Percentiles rank a stretch among this genome's conserved stretches.
These are phyloP conservation scores for Ceratocystis lukuohia DNA, from an alignment of 2,329 filamentous ascomycete genomes.

Conservation along the genomic window DNA sequence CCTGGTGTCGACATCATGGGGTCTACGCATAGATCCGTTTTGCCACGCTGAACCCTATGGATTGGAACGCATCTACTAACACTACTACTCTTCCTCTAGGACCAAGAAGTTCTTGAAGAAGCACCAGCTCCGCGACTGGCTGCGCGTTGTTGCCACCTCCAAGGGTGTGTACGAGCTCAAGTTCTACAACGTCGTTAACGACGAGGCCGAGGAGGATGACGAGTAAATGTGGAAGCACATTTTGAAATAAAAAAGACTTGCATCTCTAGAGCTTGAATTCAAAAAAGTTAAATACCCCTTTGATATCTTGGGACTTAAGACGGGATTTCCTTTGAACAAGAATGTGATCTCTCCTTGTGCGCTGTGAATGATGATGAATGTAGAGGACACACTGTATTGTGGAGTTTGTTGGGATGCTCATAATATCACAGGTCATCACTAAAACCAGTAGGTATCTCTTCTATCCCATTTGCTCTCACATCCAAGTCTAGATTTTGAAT, in stretches of 20 bases:
- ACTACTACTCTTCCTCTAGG: slow-evolving; percentile 34
- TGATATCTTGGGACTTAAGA: slow-evolving; percentile 7
- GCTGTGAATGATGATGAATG: too few relatives aligned
- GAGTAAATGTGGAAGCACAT: slow-evolving; percentile 52
- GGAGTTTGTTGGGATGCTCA: not conserved
- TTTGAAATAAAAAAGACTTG: slow-evolving; percentile 10
- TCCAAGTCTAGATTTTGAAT: too few relatives aligned
- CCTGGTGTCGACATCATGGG: too few relatives aligned
- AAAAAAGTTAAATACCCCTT: slow-evolving; percentile 19
- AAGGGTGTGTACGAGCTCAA: slow-evolving; percentile 99
- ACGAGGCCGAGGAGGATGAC: slow-evolving; percentile 95
- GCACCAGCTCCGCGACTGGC: slow-evolving; percentile 99
- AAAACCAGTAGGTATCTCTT: too few relatives aligned
- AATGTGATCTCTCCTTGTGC: not conserved
- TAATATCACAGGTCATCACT: not conserved
- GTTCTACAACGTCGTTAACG: slow-evolving; percentile 99
- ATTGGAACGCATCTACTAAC: not conserved
- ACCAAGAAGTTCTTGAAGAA: slow-evolving; percentile 99
- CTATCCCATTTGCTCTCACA: too few relatives aligned
- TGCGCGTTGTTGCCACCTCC: slow-evolving; percentile 94
- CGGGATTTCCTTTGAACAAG: too few relatives aligned
- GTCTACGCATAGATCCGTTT: not conserved
- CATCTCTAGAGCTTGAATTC: slow-evolving; percentile 11
- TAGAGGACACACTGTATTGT: not conserved
- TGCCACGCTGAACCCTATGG: not conserved